Base-by-base conservation (phyloP, 192 early-diverging fungal species). In the Podila horticola region DNA sequence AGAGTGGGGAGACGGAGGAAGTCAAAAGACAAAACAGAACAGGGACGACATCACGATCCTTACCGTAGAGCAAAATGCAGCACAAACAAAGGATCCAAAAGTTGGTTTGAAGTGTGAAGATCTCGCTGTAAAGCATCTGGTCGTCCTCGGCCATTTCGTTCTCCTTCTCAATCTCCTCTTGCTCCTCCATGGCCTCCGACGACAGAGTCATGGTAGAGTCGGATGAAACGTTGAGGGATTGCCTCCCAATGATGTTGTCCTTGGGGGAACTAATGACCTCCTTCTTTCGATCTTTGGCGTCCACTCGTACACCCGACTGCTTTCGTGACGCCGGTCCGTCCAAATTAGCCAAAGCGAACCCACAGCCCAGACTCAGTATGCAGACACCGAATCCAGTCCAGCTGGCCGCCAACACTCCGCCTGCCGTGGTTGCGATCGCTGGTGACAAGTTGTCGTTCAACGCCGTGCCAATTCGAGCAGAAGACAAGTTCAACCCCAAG, bases 401-500 rank as follows among this genome's bases (percentile, higher is more conserved):
- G 24, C 71, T 84, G 1, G 90, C 87, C 12, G 62, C 64, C n/a
- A 81, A 66, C 6, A 83, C 83, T 13, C 83, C 76, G 34, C 62
- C 67, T 2, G 50, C 31, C 11, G 38, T 65, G 24, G 15, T 17
- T 4, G 83, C 88, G 11, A 93, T 62, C 66, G 76, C 82, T 24
- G 92, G 92, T 2, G 85, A 86, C 6, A 92, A 3, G 60, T 86
- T 91, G 63, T 91, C 90, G 71, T 90, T 91, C 55, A 88, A 28
- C 1, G 87, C 90, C 0, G 91, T 86, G 4, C 86, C 88, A 12
- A 92, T 70, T 41, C 90, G 68, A 3, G 88, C 87, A 45, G 82
- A 83, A 0, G 87, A 85, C 3, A 91, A 66, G 72, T 88, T 88
- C 31, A 91, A 24, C 1, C 85, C 84, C 30, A 92, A 75, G 5